A percentile compares a stretch with the other conserved stretches of the same genome.
These are phyloP conservation scores for Corrigiola litoralis DNA, from an alignment of 179 eudicot species.

Conservation along the genomic window DNA sequence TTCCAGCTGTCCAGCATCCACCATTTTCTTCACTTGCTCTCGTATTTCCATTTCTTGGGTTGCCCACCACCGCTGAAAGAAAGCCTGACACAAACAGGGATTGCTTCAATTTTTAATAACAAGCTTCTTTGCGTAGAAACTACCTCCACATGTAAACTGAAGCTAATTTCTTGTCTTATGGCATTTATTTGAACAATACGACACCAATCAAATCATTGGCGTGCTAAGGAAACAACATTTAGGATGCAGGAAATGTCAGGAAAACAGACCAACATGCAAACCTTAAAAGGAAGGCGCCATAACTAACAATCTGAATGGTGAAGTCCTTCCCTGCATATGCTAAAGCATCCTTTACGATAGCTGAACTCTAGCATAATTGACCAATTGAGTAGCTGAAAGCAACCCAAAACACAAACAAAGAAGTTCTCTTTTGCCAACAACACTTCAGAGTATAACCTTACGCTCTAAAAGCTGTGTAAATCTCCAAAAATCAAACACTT, in stretches of 20 bases:
- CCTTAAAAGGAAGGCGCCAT: too few species aligned
- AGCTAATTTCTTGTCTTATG: neutral
- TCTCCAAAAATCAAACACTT: too few species aligned
- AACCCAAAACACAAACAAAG: neutral
- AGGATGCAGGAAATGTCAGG: neutral
- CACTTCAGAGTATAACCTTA: too few species aligned
- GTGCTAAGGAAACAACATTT: neutral
- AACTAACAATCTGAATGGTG: too few species aligned
- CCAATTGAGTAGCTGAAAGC: neutral
- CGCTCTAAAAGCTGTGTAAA: too few species aligned
- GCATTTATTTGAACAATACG: neutral
- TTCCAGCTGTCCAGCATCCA: slow-evolving; percentile 67
- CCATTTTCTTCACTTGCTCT: slow-evolving; percentile 55
- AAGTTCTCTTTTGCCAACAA: too few species aligned
- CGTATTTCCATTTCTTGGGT: slow-evolving; percentile 51
- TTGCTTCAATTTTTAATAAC: neutral
- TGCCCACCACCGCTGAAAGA: slow-evolving; percentile 83
- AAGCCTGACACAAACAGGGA: slow-evolving; percentile 47
- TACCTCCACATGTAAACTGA: neutral
- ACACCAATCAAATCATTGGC: neutral
- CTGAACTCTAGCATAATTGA: neutral
- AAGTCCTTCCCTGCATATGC: too few species aligned
- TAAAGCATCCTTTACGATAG: too few species aligned
- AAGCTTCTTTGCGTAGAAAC: neutral
- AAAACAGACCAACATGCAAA: too few species aligned